These are phyloP conservation scores for Dimocarpus longan DNA, from an alignment of 345 rosid species.

Conservation along the genomic window DNA sequence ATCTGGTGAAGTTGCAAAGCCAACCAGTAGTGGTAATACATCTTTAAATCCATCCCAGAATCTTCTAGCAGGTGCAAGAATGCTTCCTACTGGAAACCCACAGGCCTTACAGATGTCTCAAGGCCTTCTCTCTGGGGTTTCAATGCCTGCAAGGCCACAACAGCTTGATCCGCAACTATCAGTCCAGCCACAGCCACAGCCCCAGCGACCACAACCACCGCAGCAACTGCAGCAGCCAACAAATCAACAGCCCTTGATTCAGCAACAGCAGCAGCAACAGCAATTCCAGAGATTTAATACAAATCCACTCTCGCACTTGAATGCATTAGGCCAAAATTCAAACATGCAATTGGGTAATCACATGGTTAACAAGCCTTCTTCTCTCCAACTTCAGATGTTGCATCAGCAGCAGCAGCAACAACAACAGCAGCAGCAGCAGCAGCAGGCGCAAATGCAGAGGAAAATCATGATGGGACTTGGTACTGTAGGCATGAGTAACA, in stretches of 20 bases:
- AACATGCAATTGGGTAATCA: constrained; percentile 74
- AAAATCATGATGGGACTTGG: constrained; percentile 74
- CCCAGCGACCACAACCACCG: constrained; percentile 36
- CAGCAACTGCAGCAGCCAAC: constrained; percentile 41
- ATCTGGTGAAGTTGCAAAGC: constrained; percentile 54
- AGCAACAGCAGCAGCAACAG: constrained; percentile 71
- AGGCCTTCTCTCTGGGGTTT: constrained; percentile 61
- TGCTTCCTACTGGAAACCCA: constrained; percentile 71
- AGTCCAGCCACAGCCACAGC: constrained; percentile 45
- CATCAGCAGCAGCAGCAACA: constrained; percentile 60
- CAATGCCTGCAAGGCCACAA: constrained; percentile 65
- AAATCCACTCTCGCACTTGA: constrained; percentile 63
- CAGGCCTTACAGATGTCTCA: constrained; percentile 78
- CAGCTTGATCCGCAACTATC: constrained; percentile 61
- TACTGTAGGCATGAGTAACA: constrained; percentile 61
- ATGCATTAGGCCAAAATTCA: constrained; percentile 64
- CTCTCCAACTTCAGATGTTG: constrained; percentile 71
- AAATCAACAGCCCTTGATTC: constrained; percentile 56
- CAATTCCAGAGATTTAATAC: constrained; percentile 70
- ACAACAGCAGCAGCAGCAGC: constrained; percentile 38
- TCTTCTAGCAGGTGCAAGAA: constrained; percentile 58
- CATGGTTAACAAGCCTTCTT: constrained; percentile 64
- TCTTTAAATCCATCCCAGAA: constrained; percentile 52
- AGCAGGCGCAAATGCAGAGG: constrained; percentile 57
- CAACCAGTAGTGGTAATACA: constrained; percentile 46